These are phyloP conservation scores for Acacia concinna DNA, from an alignment of 331 rosid species.

Conservation along the genomic window DNA sequence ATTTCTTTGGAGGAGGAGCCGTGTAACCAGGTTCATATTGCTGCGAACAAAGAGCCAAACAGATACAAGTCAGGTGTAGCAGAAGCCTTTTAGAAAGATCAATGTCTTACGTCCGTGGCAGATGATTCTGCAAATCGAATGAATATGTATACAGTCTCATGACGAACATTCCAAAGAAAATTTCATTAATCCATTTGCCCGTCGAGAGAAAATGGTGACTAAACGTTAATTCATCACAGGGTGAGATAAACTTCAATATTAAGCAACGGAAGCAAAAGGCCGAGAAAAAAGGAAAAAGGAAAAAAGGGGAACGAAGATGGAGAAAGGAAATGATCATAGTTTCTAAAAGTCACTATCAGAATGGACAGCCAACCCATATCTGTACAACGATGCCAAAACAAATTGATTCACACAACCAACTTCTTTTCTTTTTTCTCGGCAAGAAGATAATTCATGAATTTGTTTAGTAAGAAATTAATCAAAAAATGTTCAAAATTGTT, in stretches of 20 bases:
- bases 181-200: neutral
- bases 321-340: neutral
- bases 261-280: constrained; percentile 19
- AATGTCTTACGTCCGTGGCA: neutral
- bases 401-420: neutral
- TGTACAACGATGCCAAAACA: neutral
- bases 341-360: neutral
- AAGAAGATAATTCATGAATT: neutral
- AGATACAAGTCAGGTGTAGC: neutral
- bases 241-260: constrained; percentile 12
- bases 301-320: neutral
- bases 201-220: neutral
- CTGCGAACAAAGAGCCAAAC: constrained; percentile 41
- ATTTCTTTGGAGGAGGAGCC: constrained; percentile 64
- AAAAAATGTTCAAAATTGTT: neutral
- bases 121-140: neutral
- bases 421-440: neutral
- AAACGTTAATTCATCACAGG: neutral
- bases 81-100: neutral
- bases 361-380: constrained; percentile 18
- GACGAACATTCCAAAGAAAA: neutral
- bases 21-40: constrained; percentile 83
- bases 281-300: neutral
- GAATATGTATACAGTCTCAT: neutral
- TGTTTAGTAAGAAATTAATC: neutral